Evolutionary conservation across 2,329 filamentous ascomycete species (phyloP).

Genomic region (Curvularia hawaiiensis): DNA sequence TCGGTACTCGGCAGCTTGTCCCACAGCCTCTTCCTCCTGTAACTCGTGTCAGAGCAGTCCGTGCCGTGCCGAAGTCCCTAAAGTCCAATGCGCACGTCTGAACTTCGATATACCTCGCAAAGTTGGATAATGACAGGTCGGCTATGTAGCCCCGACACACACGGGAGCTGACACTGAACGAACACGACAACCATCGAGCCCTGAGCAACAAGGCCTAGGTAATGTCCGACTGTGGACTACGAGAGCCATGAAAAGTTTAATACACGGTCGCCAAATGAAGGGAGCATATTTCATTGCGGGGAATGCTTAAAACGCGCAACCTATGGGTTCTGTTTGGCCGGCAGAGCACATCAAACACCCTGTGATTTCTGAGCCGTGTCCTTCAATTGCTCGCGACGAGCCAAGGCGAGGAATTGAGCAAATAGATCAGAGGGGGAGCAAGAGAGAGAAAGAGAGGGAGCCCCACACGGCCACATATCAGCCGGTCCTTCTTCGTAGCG

Average conservation of each 20-base stretch:
- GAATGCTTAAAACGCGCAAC: not conserved
- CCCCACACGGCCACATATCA: not conserved
- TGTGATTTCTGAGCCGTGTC: not conserved
- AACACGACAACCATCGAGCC: not conserved
- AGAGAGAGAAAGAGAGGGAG: not conserved
- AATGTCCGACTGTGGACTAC: not conserved
- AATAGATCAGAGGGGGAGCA: not conserved
- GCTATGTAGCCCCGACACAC: not conserved
- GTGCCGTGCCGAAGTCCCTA: not conserved
- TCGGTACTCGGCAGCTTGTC: not conserved
- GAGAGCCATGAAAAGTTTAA: not conserved
- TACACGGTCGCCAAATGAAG: not conserved
- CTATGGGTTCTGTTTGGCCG: not conserved
- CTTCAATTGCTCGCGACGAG: not conserved
- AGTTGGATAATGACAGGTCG: not conserved
- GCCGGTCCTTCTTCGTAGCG: not conserved
- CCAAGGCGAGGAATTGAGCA: not conserved
- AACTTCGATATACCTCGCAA: not conserved
- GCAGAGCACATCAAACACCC: not conserved
- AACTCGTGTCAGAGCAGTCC: not conserved
- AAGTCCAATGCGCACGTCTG: not conserved
- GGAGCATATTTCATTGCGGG: not conserved
- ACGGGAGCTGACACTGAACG: not conserved
- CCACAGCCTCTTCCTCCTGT: not conserved
- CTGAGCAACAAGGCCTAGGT: not conserved